Percentiles rank a stretch among this genome's conserved stretches.
phyloP scores from a whole-genome alignment of 306 rosid genomes.

The Sesbania bispinosa region DNA sequence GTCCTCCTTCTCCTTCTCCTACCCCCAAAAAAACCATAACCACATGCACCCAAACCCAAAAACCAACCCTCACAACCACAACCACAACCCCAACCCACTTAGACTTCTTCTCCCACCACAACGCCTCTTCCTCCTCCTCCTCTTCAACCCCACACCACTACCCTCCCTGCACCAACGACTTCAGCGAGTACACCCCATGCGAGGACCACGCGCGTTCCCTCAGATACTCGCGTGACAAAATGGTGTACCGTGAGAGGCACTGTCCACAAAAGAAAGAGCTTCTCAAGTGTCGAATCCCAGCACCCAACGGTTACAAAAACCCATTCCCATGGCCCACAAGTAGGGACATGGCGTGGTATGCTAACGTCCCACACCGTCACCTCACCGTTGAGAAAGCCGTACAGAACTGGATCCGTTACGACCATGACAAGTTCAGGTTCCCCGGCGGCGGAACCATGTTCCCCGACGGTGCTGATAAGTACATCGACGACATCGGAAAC shows the following conservation, averaged over 20 bases:
- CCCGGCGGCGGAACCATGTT: conserved; percentile 97
- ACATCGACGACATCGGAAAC: conserved; percentile 68
- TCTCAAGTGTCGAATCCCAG: conserved; percentile 65
- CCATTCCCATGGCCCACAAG: conserved; percentile 76
- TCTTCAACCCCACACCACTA: background rate
- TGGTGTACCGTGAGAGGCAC: conserved; percentile 76
- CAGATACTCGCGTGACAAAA: conserved; percentile 35
- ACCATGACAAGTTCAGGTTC: conserved; percentile 62
- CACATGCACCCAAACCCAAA: conserved; percentile 13
- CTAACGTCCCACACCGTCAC: conserved; percentile 78
- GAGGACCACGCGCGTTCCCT: conserved; percentile 59
- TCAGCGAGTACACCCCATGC: conserved; percentile 84
- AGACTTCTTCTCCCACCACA: conserved; percentile 53
- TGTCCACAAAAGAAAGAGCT: conserved; percentile 48
- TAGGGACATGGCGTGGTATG: conserved; percentile 74
- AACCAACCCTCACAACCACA: background rate
- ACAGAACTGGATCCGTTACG: conserved; percentile 80
- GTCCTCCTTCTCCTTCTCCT: too few relatives aligned
- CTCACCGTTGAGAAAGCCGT: conserved; percentile 89
- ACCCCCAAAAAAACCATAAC: background rate
- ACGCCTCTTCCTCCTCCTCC: background rate
- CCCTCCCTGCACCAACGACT: conserved; percentile 40
- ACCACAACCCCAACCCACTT: background rate
- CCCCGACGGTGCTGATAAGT: conserved; percentile 75
- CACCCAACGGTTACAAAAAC: conserved; percentile 63